phyloP scores from a whole-genome alignment of 108 stramenopile species.

The Chaetoceros tenuissimus region DNA sequence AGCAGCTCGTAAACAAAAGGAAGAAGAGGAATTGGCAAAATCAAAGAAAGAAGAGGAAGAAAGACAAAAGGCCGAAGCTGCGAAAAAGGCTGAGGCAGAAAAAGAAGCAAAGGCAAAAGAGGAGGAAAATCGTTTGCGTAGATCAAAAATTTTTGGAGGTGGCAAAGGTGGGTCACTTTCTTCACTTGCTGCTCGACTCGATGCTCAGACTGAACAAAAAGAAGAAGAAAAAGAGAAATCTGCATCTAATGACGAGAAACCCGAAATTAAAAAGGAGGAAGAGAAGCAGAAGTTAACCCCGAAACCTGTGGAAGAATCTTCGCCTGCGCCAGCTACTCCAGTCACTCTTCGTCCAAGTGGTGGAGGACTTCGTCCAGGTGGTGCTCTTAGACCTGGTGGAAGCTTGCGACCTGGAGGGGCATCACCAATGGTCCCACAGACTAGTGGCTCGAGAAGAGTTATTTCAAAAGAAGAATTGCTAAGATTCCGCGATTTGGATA shows the following conservation, averaged over 20 bases:
- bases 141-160: not conserved
- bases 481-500: constrained; percentile 20
- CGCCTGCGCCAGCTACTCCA: not conserved
- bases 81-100: constrained; percentile 11
- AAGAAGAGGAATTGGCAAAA: constrained; percentile 11
- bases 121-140: constrained; percentile 1
- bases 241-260: not conserved
- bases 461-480: constrained; percentile 2
- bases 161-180: constrained; percentile 7
- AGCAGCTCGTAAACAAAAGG: constrained; percentile 14
- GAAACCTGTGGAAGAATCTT: not conserved
- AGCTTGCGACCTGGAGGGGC: not conserved
- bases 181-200: constrained; percentile 4
- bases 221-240: not conserved
- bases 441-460: not conserved
- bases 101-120: constrained; percentile 10
- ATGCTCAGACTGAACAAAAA: constrained; percentile 1
- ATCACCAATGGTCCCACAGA: not conserved
- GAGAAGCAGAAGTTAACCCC: not conserved
- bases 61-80: constrained; percentile 1
- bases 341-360: constrained; percentile 1
- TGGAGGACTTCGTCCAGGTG: not conserved
- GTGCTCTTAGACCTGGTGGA: constrained; percentile 1
- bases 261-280: constrained; percentile 7
- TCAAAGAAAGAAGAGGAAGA: constrained; percentile 16